Evolutionary conservation across 495 filamentous ascomycete genomes (phyloP).

Genomic region (Ascobolus immersus): DNA sequence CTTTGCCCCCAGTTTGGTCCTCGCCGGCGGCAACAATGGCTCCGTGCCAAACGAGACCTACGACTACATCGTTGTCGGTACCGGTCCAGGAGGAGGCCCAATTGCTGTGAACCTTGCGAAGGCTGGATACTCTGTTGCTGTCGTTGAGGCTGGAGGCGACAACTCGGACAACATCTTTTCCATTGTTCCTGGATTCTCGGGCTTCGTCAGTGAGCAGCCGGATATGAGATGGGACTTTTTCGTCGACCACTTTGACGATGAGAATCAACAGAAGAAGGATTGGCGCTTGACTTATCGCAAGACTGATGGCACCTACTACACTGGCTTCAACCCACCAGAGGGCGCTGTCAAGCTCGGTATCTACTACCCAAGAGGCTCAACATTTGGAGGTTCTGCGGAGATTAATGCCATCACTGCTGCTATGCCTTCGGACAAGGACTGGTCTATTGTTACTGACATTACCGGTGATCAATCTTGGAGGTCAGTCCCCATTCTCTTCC

Average conservation of each 20-base stretch:
- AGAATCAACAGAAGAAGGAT: conserved; percentile 17
- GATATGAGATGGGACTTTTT: conserved; percentile 23
- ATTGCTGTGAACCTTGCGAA: conserved; percentile 34
- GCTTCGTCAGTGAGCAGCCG: conserved; percentile 22
- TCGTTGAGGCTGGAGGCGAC: conserved; percentile 40
- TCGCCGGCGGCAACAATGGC: too few species aligned
- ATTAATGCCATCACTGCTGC: conserved; percentile 22
- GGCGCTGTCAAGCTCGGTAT: conserved; percentile 22
- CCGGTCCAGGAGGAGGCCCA: conserved; percentile 37
- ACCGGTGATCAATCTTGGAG: conserved; percentile 23
- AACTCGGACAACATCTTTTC: too few species aligned
- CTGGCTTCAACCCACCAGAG: conserved; percentile 21
- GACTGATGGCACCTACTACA: conserved; percentile 22
- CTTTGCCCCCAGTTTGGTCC: too few species aligned
- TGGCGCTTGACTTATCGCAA: conserved; percentile 22
- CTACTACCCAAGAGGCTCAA: conserved; percentile 23
- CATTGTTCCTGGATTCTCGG: too few species aligned
- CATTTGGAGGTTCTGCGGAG: conserved; percentile 25
- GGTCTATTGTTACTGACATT: conserved; percentile 21
- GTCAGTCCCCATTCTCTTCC: conserved; percentile 23
- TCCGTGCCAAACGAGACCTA: too few species aligned
- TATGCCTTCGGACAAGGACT: conserved; percentile 23
- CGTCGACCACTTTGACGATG: conserved; percentile 21
- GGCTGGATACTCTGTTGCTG: conserved; percentile 31
- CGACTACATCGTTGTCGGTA: conserved; percentile 42